These are phyloP conservation scores for Nyctanthes arbortristis DNA, from an alignment of 257 asterid genomes.

Conservation along the genomic window DNA sequence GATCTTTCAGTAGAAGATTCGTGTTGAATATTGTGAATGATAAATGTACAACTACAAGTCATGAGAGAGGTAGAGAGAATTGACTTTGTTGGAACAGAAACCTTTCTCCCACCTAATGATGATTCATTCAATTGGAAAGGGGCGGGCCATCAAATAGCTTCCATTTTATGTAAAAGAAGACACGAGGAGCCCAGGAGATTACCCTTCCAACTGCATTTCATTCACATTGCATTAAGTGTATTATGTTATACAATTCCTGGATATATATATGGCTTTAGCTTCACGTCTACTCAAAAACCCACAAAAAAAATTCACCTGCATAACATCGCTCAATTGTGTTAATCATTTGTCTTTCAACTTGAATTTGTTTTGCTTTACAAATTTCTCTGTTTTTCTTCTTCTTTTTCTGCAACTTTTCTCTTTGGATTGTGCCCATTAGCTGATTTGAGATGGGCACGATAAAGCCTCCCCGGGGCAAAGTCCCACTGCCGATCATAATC, in stretches of 20 bases:
- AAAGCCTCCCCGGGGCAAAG: slow-evolving; percentile 43
- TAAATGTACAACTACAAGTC: slow-evolving; percentile 11
- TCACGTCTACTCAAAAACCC: slow-evolving; percentile 67
- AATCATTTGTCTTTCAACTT: slow-evolving; percentile 32
- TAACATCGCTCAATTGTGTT: slow-evolving; percentile 24
- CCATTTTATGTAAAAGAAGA: neutral
- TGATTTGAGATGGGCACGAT: slow-evolving; percentile 46
- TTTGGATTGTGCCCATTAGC: neutral
- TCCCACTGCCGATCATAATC: slow-evolving; percentile 51
- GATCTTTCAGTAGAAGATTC: slow-evolving; percentile 14
- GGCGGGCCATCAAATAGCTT: slow-evolving; percentile 24
- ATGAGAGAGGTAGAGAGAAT: neutral
- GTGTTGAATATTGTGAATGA: slow-evolving; percentile 8
- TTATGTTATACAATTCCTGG: slow-evolving; percentile 17
- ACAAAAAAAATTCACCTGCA: slow-evolving; percentile 28
- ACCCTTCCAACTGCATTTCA: slow-evolving; percentile 18
- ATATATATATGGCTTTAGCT: slow-evolving; percentile 50
- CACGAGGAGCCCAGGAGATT: slow-evolving; percentile 23
- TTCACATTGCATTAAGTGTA: slow-evolving; percentile 16
- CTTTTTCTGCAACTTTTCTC: slow-evolving; percentile 7
- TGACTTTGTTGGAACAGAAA: slow-evolving; percentile 14
- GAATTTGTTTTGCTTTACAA: slow-evolving; percentile 2
- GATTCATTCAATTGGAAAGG: no score
- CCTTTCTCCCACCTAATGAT: slow-evolving; percentile 34
- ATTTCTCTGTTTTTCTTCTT: slow-evolving; percentile 1